Percentiles rank a stretch among this genome's conserved stretches.
phyloP scores from a whole-genome alignment of 306 rosid species.

The Dryas alaskensis region DNA sequence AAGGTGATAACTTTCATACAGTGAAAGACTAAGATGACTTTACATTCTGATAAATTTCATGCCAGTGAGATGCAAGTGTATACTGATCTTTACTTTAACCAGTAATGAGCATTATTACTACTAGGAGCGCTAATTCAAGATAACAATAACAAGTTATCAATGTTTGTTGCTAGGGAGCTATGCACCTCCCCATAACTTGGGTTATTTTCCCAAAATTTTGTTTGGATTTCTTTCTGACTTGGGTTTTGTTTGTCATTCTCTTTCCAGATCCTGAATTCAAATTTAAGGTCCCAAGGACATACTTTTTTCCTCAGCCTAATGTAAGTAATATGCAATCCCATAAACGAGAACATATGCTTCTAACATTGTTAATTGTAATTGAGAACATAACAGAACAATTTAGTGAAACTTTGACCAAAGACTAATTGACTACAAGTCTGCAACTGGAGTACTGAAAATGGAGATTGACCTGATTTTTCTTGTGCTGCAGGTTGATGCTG shows the following conservation, averaged over 20 bases:
- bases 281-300: constrained; percentile 63
- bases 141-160: constrained; percentile 4
- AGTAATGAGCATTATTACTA: background rate
- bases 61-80: background rate
- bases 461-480: constrained; percentile 24
- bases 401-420: background rate
- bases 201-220: constrained; percentile 7
- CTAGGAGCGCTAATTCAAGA: background rate
- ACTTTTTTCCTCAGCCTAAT: constrained; percentile 92
- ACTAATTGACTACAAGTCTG: too few species aligned
- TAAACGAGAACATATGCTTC: constrained; percentile 3
- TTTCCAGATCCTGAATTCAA: constrained; percentile 72
- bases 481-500: constrained; percentile 82
- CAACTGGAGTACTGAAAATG: background rate
- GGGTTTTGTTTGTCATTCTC: constrained; percentile 26
- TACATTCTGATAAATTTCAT: background rate
- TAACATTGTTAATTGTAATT: background rate
- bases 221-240: constrained; percentile 10
- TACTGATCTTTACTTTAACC: background rate
- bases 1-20: background rate
- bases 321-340: constrained; percentile 45
- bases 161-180: constrained; percentile 20
- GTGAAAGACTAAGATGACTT: background rate
- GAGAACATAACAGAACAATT: background rate
- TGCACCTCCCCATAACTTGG: background rate